A percentile compares a stretch with the other conserved stretches of the same genome.
Conservation (phyloP, 257 asterid genomes). For the Gardenia jasminoides region DNA sequence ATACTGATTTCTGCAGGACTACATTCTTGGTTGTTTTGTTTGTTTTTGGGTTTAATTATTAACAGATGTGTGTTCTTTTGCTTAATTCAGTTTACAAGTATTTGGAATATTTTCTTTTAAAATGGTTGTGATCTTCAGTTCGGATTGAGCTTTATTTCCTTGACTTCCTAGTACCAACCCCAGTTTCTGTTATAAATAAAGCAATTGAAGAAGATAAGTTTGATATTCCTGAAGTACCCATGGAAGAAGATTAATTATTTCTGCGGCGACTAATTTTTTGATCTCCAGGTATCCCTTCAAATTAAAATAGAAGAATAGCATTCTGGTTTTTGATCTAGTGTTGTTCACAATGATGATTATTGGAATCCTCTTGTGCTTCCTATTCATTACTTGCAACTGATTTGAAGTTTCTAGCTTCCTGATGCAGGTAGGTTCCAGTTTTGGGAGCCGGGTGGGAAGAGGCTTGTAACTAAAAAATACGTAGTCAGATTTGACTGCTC, state of each 20-base stretch:
- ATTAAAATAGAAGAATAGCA: no score
- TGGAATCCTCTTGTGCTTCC: background rate
- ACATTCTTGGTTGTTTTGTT: background rate
- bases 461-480: background rate
- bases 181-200: slow-evolving; percentile 58
- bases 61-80: background rate
- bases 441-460: background rate
- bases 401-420: no score
- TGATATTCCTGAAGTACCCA: slow-evolving; percentile 90
- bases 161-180: slow-evolving; percentile 57
- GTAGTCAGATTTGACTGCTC: background rate
- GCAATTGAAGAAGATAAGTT: slow-evolving; percentile 80
- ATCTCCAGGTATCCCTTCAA: background rate
- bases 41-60: background rate
- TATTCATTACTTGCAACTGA: background rate
- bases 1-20: background rate
- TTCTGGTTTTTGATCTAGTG: background rate
- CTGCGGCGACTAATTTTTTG: background rate
- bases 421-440: slow-evolving; percentile 4
- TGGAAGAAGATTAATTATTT: slow-evolving; percentile 71
- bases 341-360: background rate
- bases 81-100: background rate
- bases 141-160: slow-evolving; percentile 29
- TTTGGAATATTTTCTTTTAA: background rate
- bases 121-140: background rate